Evolutionary conservation across 805 yeast genomes (phyloP), one percentile per base, ranked within the genome.

Genomic region (Sugiyamaella floridensis): DNA sequence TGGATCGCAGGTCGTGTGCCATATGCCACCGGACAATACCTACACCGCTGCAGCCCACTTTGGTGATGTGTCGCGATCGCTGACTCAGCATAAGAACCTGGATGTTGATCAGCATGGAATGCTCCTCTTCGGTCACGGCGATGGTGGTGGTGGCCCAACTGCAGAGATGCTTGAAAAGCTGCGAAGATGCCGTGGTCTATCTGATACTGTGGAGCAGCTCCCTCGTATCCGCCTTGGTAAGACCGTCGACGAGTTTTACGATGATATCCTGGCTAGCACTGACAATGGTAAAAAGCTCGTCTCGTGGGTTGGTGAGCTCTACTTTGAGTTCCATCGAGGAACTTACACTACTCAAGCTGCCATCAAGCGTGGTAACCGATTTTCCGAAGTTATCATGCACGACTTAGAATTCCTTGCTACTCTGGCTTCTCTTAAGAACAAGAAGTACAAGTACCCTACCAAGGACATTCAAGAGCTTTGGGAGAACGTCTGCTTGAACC

Each of bases 121-220:
- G 60, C 71, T 93, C 64, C 73, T 89, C 43, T 93, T 80, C 62
- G 99, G 99, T 41, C 83, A 86, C 62, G 99, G 99, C 63, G 99
- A 92, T 67, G 99, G 99, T 61, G 99, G 99, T 56, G 99, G 99
- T 58, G 99, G 99, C 7, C 98, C 99, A 45, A 83, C 88, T 3
- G 86, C 86, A 41, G 96, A 87, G 63, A 90, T 89, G 96, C 63
- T 92, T 57, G 98, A 93, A 65, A 90, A 89, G 66, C 76, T 92
- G 63, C 81, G 98, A 65, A 82, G 98, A 61, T 84, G 92, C 66
- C 79, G 98, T 63, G 97, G 97, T 14, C 68, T 90, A 55, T 78
- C 89, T 18, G 86, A 92, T 63, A 83, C 84, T 4, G 84, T 84
- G 12, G 95, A 92, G 2, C 75, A 78, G 47, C 76, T 93, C 54